Conservation (phyloP, 805 yeast genomes). For the Middelhovenomyces tepae region DNA sequence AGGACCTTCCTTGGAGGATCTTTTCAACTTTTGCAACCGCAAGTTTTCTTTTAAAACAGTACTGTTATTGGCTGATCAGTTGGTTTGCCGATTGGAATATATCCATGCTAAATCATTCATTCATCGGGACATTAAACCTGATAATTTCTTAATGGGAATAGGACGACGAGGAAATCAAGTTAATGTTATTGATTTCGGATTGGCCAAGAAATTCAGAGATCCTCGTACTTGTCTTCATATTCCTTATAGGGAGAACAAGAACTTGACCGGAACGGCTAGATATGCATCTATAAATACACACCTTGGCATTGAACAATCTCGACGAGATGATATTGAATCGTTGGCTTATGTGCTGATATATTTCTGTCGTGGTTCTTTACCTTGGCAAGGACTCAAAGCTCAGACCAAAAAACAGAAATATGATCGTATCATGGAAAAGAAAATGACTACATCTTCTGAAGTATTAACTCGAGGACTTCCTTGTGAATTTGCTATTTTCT, state of each 20-base stretch:
- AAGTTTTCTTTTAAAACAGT: conserved; percentile 91
- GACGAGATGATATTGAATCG: conserved; percentile 94
- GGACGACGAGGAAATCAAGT: conserved; percentile 94
- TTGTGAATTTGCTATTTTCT: conserved; percentile 75
- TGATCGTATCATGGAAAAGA: conserved; percentile 92
- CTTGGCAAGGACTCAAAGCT: conserved; percentile 99
- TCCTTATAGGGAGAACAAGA: conserved; percentile 93
- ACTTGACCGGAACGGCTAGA: conserved; percentile 95
- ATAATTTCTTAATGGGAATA: conserved; percentile 78
- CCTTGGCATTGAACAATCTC: conserved; percentile 91
- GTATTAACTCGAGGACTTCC: conserved; percentile 88
- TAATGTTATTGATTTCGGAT: conserved; percentile 87
- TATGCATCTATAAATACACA: conserved; percentile 94
- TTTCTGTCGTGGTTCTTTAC: conserved; percentile 86
- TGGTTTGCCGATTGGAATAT: conserved; percentile 88
- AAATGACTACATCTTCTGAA: conserved; percentile 82
- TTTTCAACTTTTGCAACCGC: conserved; percentile 92
- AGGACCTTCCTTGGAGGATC: conserved; percentile 92
- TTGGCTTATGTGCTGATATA: conserved; percentile 95
- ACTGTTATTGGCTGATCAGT: conserved; percentile 84
- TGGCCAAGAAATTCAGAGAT: conserved; percentile 89
- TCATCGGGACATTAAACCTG: conserved; percentile 79
- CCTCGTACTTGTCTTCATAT: conserved; percentile 91
- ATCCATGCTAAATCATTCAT: conserved; percentile 91
- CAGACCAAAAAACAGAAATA: conserved; percentile 97